These are phyloP conservation scores for Kondoa malvinella DNA, from an alignment of 768 basidiomycete species.

Conservation along the genomic window DNA sequence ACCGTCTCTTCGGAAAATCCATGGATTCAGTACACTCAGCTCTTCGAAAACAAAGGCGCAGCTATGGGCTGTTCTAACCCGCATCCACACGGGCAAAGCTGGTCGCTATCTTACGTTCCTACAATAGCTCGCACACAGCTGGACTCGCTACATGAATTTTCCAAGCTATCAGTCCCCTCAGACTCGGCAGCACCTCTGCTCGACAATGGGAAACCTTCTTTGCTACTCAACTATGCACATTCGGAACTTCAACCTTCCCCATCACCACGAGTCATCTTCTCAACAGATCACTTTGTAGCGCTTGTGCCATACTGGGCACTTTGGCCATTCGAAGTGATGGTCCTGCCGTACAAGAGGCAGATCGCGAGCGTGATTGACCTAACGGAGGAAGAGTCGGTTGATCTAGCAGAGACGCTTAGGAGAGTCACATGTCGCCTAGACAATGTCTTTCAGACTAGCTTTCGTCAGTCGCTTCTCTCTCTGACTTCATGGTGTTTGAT, in stretches of 20 bases:
- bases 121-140: conserved; percentile 38
- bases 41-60: conserved; percentile 60
- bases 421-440: conserved; percentile 23
- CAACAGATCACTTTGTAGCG: conserved; percentile 61
- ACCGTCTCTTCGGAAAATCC: conserved; percentile 21
- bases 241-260: conserved; percentile 35
- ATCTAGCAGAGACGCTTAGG: conserved; percentile 50
- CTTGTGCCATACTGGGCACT: conserved; percentile 89
- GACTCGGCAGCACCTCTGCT: background rate
- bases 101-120: conserved; percentile 49
- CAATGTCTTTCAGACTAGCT: conserved; percentile 18
- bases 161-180: background rate
- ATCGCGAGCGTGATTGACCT: conserved; percentile 54
- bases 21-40: conserved; percentile 28
- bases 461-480: conserved; percentile 31
- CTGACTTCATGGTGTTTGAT: conserved; percentile 58
- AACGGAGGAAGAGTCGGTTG: conserved; percentile 42
- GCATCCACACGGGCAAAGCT: conserved; percentile 72
- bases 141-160: conserved; percentile 16
- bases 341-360: conserved; percentile 41
- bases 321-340: conserved; percentile 75
- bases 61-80: conserved; percentile 95
- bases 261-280: conserved; percentile 44
- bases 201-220: conserved; percentile 23
- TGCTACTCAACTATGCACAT: conserved; percentile 27